Conservation (phyloP, 805 yeast genomes). For the Phaffomyces opuntiae region DNA sequence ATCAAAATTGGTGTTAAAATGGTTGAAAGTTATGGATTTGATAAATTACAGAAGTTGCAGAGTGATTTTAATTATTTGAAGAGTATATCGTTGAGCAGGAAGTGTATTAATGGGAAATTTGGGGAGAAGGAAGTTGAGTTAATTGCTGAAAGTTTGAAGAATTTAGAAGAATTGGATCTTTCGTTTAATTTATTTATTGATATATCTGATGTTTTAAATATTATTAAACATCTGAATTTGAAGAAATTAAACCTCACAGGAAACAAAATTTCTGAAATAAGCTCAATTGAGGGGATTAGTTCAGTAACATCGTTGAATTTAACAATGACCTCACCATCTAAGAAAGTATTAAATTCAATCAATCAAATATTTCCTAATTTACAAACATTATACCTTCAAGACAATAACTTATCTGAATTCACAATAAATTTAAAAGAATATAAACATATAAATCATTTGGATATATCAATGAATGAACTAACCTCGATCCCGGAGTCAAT, state of each 20-base stretch:
- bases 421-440: background rate
- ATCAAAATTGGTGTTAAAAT: constrained; percentile 48
- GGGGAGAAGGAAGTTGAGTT: constrained; percentile 5
- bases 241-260: constrained; percentile 46
- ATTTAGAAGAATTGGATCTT: constrained; percentile 46
- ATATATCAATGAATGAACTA: constrained; percentile 39
- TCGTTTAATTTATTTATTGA: constrained; percentile 49
- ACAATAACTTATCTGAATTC: constrained; percentile 19
- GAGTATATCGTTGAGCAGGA: constrained; percentile 44
- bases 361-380: constrained; percentile 31
- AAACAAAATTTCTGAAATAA: constrained; percentile 30
- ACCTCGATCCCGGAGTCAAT: constrained; percentile 21
- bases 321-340: constrained; percentile 13
- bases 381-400: constrained; percentile 20
- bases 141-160: constrained; percentile 13
- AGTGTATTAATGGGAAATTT: constrained; percentile 25
- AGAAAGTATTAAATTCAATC: constrained; percentile 7
- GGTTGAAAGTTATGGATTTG: constrained; percentile 63
- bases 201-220: constrained; percentile 30
- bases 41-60: constrained; percentile 42
- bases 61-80: constrained; percentile 37
- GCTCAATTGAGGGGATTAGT: background rate
- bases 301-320: constrained; percentile 19
- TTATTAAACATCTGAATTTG: constrained; percentile 32
- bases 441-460: constrained; percentile 18